Evolutionary conservation across 306 rosid species (phyloP), one percentile per base, ranked within the genome.

Genomic region (Vigna nakashimae): DNA sequence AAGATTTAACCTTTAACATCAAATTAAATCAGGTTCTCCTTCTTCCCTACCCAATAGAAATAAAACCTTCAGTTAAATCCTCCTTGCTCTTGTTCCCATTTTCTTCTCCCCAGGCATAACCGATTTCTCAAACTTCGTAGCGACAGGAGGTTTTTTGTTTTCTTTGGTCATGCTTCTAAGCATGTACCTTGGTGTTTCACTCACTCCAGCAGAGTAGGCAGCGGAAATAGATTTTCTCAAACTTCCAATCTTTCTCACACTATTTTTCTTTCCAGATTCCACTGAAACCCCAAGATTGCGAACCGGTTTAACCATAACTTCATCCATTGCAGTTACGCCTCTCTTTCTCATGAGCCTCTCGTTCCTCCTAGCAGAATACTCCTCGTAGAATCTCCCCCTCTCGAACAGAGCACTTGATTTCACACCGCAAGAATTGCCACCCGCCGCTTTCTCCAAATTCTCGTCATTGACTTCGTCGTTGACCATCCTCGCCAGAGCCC

Each of bases 141-240:
- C 81, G 30, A 88, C 84, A 62, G 98, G 97, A 50, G 97, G 99
- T 30, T 88, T 95, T 85, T 88, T 92, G 17, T 82, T 92, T 38
- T 90, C 99, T 80, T 92, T 95, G 62, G 79, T 86, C 93, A 84
- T 89, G 77, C 99, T 95, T 57, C 99, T 80, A 48, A 95, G 89
- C 96, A 87, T 79, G 79, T 95, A 95, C 80, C 99, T 84, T 0
- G 99, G 97, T 46, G 93, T 80, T 83, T 86, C 90, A 67, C 60
- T 79, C 67, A 56, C 79, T 73, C 85, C 91, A 26, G 74, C 82
- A 0, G 93, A 79, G 13, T 82, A 90, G 17, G 96, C 94, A 0
- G 91, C 86, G 12, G 92, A 80, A 24, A 92, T 89, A 14, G 98
- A 92, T 73, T 90, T 92, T 83, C 93, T 88, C 77, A 90, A 2